Evolutionary conservation across 495 filamentous ascomycete species (phyloP).

Genomic region (Penicillium robsamsonii): DNA sequence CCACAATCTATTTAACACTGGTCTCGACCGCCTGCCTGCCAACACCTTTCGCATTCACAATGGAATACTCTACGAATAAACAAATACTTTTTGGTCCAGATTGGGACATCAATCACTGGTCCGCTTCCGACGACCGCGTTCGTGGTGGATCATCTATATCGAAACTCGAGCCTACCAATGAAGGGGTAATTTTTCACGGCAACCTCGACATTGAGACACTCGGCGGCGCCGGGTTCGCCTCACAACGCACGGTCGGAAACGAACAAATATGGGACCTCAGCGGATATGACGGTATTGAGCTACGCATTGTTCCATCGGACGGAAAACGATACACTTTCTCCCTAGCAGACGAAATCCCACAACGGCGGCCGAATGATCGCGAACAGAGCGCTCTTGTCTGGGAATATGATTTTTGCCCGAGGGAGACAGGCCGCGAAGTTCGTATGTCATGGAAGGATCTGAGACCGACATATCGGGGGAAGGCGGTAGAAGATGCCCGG

Average conservation of each 20-base stretch:
- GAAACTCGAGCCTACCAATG: constrained; percentile 35
- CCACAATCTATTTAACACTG: not conserved
- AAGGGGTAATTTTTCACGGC: constrained; percentile 57
- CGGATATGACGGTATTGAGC: constrained; percentile 53
- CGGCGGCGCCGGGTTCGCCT: constrained; percentile 80
- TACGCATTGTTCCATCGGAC: constrained; percentile 35
- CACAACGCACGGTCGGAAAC: constrained; percentile 62
- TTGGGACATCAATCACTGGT: constrained; percentile 60
- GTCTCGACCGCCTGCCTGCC: not conserved
- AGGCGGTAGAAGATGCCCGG: constrained; percentile 52
- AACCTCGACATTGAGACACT: constrained; percentile 70
- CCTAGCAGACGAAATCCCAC: constrained; percentile 64
- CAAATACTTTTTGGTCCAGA: constrained; percentile 30
- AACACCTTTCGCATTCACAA: not conserved
- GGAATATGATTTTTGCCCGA: constrained; percentile 39
- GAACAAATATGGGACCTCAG: constrained; percentile 54
- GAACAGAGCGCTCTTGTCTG: constrained; percentile 59
- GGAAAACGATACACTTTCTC: constrained; percentile 68
- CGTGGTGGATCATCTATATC: constrained; percentile 68
- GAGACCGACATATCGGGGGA: constrained; percentile 70
- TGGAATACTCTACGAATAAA: constrained; percentile 1
- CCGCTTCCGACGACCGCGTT: constrained; percentile 66
- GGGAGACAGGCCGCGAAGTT: constrained; percentile 24
- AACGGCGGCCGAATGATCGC: constrained; percentile 55
- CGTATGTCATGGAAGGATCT: constrained; percentile 61